Base-by-base conservation (phyloP, 495 filamentous ascomycete genomes). In the Xylona heveae region DNA sequence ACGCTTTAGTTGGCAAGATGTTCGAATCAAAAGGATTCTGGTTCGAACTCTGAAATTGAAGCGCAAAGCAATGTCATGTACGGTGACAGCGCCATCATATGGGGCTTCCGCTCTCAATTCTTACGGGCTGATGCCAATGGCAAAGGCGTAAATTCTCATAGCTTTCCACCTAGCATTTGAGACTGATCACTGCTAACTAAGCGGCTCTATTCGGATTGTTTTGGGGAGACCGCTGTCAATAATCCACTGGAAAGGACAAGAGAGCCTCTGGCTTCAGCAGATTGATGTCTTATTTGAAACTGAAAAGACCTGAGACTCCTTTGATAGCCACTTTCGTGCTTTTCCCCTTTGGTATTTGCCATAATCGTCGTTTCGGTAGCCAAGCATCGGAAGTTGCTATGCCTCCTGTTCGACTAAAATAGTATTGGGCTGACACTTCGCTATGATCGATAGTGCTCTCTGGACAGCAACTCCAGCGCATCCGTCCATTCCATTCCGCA, bases 281-380 rank as follows among this genome's bases (percentile, higher is more conserved):
- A 29, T 35, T 66, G 60, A 66, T 41, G 62, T 59, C 46, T 46
- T 49, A 47, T 41, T 38, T 42, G 45, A 56, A 57, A 68, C 56
- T 64, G 59, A 65, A 68, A 68, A 68, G 63, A 63, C 51, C 64
- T 68, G 64, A 68, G 63, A 51, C 47, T 38, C 32, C 16, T n/a
- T n/a, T n/a, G n/a, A n/a, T n/a, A n/a, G n/a, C n/a, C n/a, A n/a
- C n/a, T n/a, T n/a, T n/a, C n/a, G n/a, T n/a, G n/a, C n/a, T n/a
- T n/a, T n/a, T n/a, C n/a, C n/a, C n/a, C n/a, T n/a, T n/a, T n/a
- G n/a, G n/a, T n/a, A n/a, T n/a, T n/a, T n/a, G n/a, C n/a, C n/a
- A n/a, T n/a, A n/a, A n/a, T n/a, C n/a, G n/a, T n/a, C n/a, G n/a
- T n/a, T n/a, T n/a, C n/a, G n/a, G n/a, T n/a, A n/a, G n/a, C n/a